Evolutionary conservation across 495 filamentous ascomycete genomes (phyloP), one percentile per base, ranked within the genome.

Genomic region (Penicillium verhagenii): DNA sequence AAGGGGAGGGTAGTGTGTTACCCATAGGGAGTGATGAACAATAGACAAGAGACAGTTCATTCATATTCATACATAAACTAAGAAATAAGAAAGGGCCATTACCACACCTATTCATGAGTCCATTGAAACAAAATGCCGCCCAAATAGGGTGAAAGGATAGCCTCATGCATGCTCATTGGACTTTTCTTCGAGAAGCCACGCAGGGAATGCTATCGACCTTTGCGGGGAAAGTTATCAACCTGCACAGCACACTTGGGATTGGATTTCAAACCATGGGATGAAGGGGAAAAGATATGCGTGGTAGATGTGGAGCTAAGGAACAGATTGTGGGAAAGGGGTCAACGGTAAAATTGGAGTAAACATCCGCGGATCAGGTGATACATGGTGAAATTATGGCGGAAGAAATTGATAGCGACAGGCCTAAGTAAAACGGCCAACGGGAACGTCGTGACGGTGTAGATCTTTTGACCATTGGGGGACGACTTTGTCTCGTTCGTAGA

Each of bases 401-500:
- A 16, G 33, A 35, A 35, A 35, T n/a, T 35, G 33, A 24, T n/a
- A 28, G 10, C 33, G 16, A 5, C 14, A 48, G 26, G 24, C 47
- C 39, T 66, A 66, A 44, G 37, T 50, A 39, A 65, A 66, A 47
- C 73, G 72, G 42, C 66, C 73, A 49, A 78, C 57, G n/a, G 79
- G 77, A 13, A 79, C 55, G 53, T 81, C 79, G 53, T 78, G 74
- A 28, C 73, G 75, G 53, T 95, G 90, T 35, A 97, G 80, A 54
- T 88, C 86, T 66, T 86, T 88, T 6, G 87, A 85, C 86, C 89
- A 96, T 47, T 87, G 85, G 3, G 95, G 92, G 0, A 94, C 78
- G 50, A 87, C 82, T 67, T 90, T 87, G 65, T 92, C 89, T 49
- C 92, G 87, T 64, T 96, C 93, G 63, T 85, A 96, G 4, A 90